These are phyloP conservation scores for Cystoderma amianthinum DNA, from an alignment of 768 basidiomycete genomes.

Conservation along the genomic window DNA sequence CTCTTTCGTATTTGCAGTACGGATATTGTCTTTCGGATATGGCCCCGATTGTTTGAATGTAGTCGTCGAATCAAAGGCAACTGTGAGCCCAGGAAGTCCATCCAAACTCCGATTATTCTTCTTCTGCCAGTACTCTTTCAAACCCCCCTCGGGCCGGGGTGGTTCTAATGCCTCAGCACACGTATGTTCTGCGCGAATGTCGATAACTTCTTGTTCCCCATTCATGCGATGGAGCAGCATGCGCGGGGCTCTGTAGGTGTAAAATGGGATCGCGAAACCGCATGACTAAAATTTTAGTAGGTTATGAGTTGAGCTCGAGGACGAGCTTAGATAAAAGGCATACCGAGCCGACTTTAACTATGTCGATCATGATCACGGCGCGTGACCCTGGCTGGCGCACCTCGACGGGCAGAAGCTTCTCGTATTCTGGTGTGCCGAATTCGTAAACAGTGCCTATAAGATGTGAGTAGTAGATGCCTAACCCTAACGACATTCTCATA, in stretches of 20 bases:
- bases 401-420: conserved; percentile 34
- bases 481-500: neutral
- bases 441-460: conserved; percentile 45
- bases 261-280: conserved; percentile 52
- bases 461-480: neutral
- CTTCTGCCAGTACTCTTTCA: conserved; percentile 43
- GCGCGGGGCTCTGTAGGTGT: conserved; percentile 41
- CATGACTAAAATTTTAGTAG: conserved; percentile 37
- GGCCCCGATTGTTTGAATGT: neutral
- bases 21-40: neutral
- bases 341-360: conserved; percentile 43
- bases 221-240: conserved; percentile 33
- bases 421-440: conserved; percentile 50
- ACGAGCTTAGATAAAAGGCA: conserved; percentile 5
- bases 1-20: neutral
- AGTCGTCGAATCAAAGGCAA: conserved; percentile 14
- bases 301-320: neutral
- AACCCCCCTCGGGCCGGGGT: conserved; percentile 25
- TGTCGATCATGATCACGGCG: conserved; percentile 46
- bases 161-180: conserved; percentile 1
- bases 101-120: conserved; percentile 43
- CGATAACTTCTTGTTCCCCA: conserved; percentile 26
- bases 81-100: conserved; percentile 36
- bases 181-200: conserved; percentile 18
- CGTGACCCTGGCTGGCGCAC: conserved; percentile 47